phyloP scores from a whole-genome alignment of 352 stramenopile genomes.

The Phytophthora sp. region DNA sequence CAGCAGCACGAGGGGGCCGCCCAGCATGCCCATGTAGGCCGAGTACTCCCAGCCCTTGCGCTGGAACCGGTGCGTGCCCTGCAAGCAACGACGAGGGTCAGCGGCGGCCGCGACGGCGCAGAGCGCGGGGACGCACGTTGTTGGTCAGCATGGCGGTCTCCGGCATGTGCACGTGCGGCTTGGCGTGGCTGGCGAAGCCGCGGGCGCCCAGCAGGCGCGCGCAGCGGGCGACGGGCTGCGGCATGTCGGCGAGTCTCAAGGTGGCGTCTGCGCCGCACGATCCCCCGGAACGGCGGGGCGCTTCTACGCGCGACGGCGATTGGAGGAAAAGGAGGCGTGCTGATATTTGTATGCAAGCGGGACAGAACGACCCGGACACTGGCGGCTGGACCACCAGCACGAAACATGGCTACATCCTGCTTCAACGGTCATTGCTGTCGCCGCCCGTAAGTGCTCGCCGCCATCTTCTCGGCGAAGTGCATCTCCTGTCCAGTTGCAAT shows the following conservation, averaged over 20 bases:
- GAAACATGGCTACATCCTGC: conserved; percentile 11
- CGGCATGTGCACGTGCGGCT: conserved; percentile 77
- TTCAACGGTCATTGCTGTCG: conserved; percentile 39
- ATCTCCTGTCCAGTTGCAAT: conserved; percentile 50
- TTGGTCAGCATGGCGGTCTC: conserved; percentile 90
- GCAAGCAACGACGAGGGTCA: neutral
- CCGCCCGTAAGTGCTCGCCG: conserved; percentile 50
- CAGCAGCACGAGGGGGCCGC: conserved; percentile 73
- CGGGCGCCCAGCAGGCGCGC: conserved; percentile 44
- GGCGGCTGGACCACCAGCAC: conserved; percentile 24
- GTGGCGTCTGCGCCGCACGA: conserved; percentile 29
- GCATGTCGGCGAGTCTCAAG: conserved; percentile 36
- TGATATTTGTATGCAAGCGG: neutral
- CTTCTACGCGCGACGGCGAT: conserved; percentile 4
- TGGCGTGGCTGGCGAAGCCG: conserved; percentile 57
- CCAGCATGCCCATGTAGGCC: conserved; percentile 76
- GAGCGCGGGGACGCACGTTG: conserved; percentile 56
- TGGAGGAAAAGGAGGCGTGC: conserved; percentile 23
- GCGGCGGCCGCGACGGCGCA: too few species aligned
- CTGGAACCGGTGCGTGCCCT: conserved; percentile 82
- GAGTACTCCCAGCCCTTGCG: conserved; percentile 88
- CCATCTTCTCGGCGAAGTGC: conserved; percentile 74
- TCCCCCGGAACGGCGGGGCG: conserved; percentile 1
- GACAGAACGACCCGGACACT: conserved; percentile 5
- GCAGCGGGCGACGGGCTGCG: conserved; percentile 30